Percentiles rank a stretch among this genome's conserved stretches.
These are phyloP conservation scores for Ampelocalamus luodianensis DNA, from an alignment of 176 grass and related monocot species.

Conservation along the genomic window DNA sequence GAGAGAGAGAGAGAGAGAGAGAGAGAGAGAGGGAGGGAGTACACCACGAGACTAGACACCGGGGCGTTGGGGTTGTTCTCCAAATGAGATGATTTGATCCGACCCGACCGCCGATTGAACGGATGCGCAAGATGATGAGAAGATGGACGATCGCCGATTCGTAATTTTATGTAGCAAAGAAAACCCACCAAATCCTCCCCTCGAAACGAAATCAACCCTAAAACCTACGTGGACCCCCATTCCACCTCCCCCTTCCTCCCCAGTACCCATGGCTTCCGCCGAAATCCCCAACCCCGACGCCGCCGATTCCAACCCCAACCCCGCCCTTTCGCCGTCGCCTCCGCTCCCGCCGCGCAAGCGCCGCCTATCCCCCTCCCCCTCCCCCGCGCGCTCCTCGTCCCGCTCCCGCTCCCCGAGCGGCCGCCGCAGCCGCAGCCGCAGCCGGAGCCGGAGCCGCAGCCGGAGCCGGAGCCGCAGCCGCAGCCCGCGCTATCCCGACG, in stretches of 20 bases:
- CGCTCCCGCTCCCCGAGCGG: conserved; percentile 39
- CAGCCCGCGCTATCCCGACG: conserved; percentile 45
- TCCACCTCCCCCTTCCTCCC: too few species aligned
- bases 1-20: too few species aligned
- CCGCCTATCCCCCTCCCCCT: conserved; percentile 49
- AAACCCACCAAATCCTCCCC: too few species aligned
- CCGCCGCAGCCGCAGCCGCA: not conserved
- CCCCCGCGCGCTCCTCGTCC: conserved; percentile 44
- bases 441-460: too few species aligned
- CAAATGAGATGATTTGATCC: too few species aligned
- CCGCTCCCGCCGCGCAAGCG: conserved; percentile 62
- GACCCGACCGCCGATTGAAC: too few species aligned
- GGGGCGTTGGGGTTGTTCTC: too few species aligned
- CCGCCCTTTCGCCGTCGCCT: conserved; percentile 48
- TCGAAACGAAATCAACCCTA: not conserved
- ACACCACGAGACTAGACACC: too few species aligned
- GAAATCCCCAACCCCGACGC: conserved; percentile 45
- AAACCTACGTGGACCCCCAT: conserved; percentile 21
- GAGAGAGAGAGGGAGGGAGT: too few species aligned
- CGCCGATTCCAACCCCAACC: not conserved
- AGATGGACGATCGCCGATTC: too few species aligned
- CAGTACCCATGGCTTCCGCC: conserved; percentile 32
- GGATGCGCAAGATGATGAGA: too few species aligned
- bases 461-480: conserved; percentile 20
- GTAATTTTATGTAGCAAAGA: too few species aligned